Percentiles rank a stretch among this genome's conserved stretches.
Conservation (phyloP, 1,284 basidiomycete genomes). For the Trametes sp. region DNA sequence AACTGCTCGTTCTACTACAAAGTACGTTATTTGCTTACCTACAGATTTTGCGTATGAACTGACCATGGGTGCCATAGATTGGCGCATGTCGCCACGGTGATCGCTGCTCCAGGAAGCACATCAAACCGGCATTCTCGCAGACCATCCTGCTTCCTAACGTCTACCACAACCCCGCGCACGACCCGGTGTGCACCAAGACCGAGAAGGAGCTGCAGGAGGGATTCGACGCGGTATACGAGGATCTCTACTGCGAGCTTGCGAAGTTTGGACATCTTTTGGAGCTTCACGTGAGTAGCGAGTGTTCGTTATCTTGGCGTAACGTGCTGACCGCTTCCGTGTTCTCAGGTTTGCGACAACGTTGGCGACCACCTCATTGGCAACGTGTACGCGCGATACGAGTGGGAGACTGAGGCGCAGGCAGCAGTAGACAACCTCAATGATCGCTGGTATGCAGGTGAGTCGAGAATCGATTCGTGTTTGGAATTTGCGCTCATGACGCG, state of each 20-base stretch:
- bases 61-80: conserved; percentile 60
- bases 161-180: conserved; percentile 97
- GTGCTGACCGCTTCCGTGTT: conserved; percentile 5
- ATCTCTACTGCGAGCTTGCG: conserved; percentile 90
- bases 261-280: conserved; percentile 97
- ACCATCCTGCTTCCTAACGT: conserved; percentile 99
- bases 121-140: conserved; percentile 96
- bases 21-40: conserved; percentile 50
- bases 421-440: conserved; percentile 95
- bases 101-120: conserved; percentile 96
- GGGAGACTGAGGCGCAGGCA: conserved; percentile 96
- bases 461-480: background rate
- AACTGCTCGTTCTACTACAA: conserved; percentile 98
- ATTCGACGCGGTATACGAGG: conserved; percentile 98
- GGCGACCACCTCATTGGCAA: conserved; percentile 99
- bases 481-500: background rate
- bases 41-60: conserved; percentile 5
- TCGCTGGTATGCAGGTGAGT: conserved; percentile 95
- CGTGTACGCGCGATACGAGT: conserved; percentile 98
- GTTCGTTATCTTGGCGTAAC: background rate
- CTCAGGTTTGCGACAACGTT: conserved; percentile 98
- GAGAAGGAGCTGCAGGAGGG: conserved; percentile 92
- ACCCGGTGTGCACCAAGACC: conserved; percentile 87
- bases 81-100: conserved; percentile 97
- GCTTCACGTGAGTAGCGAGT: conserved; percentile 76